Conservation (phyloP, 352 stramenopile species). For the Phytopythium helicoides region DNA sequence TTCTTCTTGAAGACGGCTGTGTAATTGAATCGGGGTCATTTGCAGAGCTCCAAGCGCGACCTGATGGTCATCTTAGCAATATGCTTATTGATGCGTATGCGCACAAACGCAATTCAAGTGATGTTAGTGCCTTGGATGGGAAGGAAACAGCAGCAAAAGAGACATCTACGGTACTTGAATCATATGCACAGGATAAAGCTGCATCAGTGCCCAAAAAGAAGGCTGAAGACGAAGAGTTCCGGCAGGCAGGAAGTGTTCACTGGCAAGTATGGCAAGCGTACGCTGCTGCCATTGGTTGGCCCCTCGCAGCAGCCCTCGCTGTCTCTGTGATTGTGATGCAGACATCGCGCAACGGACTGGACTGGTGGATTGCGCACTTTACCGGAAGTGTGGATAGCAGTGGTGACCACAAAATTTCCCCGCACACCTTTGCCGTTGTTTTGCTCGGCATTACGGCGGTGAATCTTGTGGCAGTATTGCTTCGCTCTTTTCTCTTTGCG, state of each 20-base stretch:
- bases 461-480: constrained; percentile 67
- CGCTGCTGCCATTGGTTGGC: constrained; percentile 42
- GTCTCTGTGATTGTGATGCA: constrained; percentile 71
- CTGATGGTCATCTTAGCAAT: constrained; percentile 21
- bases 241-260: constrained; percentile 50
- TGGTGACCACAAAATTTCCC: constrained; percentile 44
- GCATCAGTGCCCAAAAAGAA: constrained; percentile 6
- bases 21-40: constrained; percentile 48
- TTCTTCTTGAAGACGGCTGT: constrained; percentile 57
- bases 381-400: constrained; percentile 55
- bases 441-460: constrained; percentile 61
- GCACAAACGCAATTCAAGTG: background rate
- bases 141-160: background rate
- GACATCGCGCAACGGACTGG: constrained; percentile 66
- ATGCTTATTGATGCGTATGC: constrained; percentile 18
- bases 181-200: background rate
- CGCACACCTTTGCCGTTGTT: constrained; percentile 46
- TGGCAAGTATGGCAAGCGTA: constrained; percentile 68
- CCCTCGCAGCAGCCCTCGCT: constrained; percentile 43
- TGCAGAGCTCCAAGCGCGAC: constrained; percentile 14
- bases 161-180: background rate
- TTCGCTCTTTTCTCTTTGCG: constrained; percentile 85
- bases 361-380: constrained; percentile 74
- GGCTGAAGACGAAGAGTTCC: constrained; percentile 50
- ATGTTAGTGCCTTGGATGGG: background rate